Base-by-base conservation (phyloP, 495 filamentous ascomycete species). In the Penicillium angulare region DNA sequence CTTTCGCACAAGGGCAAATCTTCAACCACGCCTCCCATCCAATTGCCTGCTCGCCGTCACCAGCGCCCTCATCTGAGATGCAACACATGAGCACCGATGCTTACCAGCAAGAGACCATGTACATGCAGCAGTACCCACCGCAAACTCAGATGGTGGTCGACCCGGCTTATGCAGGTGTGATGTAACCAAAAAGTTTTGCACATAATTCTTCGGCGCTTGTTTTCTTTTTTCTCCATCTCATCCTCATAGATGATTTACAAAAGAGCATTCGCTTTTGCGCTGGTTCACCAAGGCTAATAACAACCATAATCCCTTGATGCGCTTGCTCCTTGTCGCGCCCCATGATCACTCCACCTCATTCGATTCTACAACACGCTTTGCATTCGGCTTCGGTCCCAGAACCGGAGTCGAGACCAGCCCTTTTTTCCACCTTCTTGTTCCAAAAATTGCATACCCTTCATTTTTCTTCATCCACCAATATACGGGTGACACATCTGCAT, bases 371-470 rank as follows among this genome's bases (percentile, higher is more conserved):
- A 27, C 32, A 50, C 52, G 61, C 61, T 60, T 65, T 63, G 62
- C 62, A 65, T 63, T 64, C 56, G 58, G 51, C 56, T 63, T 54
- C 45, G 60, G 52, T 61, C 46, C 32, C 55, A 50, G 35, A 46
- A 49, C 48, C 49, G 47, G 58, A 57, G 55, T 53, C 55, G 51
- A 64, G 51, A 59, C 53, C 57, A 61, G 55, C 57, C 57, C 29
- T 55, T 57, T 64, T 57, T 55, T 47, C 46, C 47, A n/a, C 60
- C 29, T 33, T 64, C 55, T 57, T 60, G 56, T 59, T 55, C 60
- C 53, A 66, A 70, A 72, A 72, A 70, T 64, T 73, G 71, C 71
- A 75, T 75, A 75, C 71, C 69, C 71, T 57, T 65, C 56, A 63
- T 58, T 46, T 66, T 62, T 42, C 38, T 49, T 61, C 48, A 56